These are phyloP conservation scores for Saccharomyces hybrid DNA, from an alignment of 1,139 yeast species.

Conservation along the genomic window DNA sequence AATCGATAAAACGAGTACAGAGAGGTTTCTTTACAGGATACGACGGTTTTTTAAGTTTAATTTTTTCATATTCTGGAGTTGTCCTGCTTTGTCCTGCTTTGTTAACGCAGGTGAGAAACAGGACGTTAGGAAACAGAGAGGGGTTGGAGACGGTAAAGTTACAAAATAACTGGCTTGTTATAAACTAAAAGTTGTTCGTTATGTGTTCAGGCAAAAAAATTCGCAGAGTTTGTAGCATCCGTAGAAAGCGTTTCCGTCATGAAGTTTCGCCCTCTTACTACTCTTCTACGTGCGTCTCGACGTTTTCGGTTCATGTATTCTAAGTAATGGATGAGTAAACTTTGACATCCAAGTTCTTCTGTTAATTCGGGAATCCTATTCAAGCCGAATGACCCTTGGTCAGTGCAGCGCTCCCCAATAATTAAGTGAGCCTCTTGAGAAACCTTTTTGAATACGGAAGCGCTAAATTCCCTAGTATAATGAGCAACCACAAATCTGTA, in stretches of 20 bases:
- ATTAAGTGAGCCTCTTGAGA: constrained; percentile 10
- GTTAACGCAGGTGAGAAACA: not conserved
- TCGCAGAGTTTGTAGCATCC: too few relatives aligned
- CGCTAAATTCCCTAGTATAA: constrained; percentile 10
- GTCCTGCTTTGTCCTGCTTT: not conserved
- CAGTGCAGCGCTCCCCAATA: constrained; percentile 11
- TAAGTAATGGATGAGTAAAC: constrained; percentile 10
- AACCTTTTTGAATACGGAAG: constrained; percentile 7
- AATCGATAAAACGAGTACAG: not conserved
- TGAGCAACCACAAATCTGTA: constrained; percentile 6
- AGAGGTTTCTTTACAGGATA: not conserved
- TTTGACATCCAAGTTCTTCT: constrained; percentile 14
- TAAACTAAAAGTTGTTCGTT: not conserved
- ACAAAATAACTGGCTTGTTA: not conserved
- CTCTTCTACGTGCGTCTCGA: not conserved
- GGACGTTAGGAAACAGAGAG: not conserved
- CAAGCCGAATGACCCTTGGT: constrained; percentile 10
- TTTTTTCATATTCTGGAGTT: not conserved
- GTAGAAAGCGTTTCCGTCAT: too few relatives aligned
- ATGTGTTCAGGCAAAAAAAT: not conserved
- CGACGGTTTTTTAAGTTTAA: not conserved
- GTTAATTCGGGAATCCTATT: constrained; percentile 12
- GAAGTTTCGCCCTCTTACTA: not conserved
- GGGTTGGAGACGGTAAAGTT: not conserved
- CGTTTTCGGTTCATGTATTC: not conserved